Evolutionary conservation across 202 grass and related monocot species (phyloP).

Genomic region (Eragrostis tef): DNA sequence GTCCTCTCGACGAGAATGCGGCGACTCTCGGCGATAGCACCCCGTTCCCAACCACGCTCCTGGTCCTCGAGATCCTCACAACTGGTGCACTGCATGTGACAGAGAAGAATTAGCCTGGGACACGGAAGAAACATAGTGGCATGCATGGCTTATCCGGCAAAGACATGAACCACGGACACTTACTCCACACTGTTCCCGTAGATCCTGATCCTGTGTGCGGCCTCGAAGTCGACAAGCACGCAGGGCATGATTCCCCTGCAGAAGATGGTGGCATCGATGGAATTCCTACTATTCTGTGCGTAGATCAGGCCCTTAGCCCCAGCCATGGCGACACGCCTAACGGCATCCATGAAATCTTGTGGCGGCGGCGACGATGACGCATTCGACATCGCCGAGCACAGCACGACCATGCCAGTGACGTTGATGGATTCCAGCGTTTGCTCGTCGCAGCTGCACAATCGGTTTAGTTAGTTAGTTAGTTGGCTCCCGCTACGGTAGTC

Average conservation of each 20-base stretch:
- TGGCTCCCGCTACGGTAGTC: too few relatives aligned
- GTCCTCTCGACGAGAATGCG: constrained; percentile 43
- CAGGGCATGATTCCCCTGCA: not conserved
- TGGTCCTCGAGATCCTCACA: constrained; percentile 20
- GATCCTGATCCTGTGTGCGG: constrained; percentile 2
- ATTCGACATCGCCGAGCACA: constrained; percentile 2
- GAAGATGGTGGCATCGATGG: not conserved
- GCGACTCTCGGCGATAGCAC: constrained; percentile 42
- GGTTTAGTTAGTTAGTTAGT: too few relatives aligned
- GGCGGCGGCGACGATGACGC: not conserved
- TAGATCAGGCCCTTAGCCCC: constrained; percentile 57
- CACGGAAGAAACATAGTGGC: not conserved
- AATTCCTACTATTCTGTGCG: constrained; percentile 15
- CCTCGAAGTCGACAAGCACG: constrained; percentile 56
- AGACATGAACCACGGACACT: not conserved
- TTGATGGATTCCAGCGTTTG: not conserved
- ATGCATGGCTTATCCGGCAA: not conserved
- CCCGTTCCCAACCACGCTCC: constrained; percentile 20
- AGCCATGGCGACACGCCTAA: not conserved
- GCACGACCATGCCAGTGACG: constrained; percentile 42
- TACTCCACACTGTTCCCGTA: not conserved
- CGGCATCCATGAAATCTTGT: rapidly evolving
- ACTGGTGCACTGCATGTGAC: not conserved
- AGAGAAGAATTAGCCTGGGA: not conserved
- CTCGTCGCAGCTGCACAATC: constrained; percentile 9